Evolutionary conservation across 139 green algal genomes (phyloP).

Genomic region (Picochlorum sp.): DNA sequence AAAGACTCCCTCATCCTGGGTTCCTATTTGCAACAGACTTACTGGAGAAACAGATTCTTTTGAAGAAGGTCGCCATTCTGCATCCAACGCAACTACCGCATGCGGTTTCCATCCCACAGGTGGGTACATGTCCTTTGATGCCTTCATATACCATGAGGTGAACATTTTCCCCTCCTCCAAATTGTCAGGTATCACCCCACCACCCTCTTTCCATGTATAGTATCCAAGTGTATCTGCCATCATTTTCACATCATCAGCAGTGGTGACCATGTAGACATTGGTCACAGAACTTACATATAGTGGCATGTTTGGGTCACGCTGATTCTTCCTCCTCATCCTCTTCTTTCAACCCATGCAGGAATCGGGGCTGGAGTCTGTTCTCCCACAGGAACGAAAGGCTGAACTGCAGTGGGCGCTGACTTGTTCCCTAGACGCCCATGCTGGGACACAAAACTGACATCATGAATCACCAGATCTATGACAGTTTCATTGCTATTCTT

Average conservation of each 20-base stretch:
- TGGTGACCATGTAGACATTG: constrained; percentile 4
- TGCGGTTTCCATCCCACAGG: neutral
- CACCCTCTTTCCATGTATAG: too few species aligned
- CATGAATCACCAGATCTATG: constrained; percentile 15
- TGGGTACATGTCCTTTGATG: neutral
- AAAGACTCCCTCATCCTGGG: constrained; percentile 4
- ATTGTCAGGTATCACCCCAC: too few species aligned
- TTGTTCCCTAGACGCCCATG: too few species aligned
- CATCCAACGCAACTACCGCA: constrained; percentile 17
- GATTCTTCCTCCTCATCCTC: too few species aligned
- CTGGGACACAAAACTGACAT: constrained; percentile 9
- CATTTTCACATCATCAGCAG: neutral
- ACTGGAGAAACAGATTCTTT: constrained; percentile 9
- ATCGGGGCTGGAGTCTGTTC: too few species aligned
- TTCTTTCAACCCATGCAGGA: too few species aligned
- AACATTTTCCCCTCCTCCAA: too few species aligned
- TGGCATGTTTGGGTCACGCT: too few species aligned
- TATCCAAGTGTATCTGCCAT: too few species aligned
- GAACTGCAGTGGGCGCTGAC: too few species aligned
- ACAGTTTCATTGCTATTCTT: constrained; percentile 10
- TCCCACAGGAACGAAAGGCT: too few species aligned
- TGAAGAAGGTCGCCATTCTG: constrained; percentile 21
- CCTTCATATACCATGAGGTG: neutral
- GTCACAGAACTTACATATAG: neutral
- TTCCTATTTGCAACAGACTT: constrained; percentile 27